Percentiles rank a stretch among this genome's conserved stretches.
Conservation (phyloP, 352 stramenopile genomes). For the Globisporangium takayamanum region DNA sequence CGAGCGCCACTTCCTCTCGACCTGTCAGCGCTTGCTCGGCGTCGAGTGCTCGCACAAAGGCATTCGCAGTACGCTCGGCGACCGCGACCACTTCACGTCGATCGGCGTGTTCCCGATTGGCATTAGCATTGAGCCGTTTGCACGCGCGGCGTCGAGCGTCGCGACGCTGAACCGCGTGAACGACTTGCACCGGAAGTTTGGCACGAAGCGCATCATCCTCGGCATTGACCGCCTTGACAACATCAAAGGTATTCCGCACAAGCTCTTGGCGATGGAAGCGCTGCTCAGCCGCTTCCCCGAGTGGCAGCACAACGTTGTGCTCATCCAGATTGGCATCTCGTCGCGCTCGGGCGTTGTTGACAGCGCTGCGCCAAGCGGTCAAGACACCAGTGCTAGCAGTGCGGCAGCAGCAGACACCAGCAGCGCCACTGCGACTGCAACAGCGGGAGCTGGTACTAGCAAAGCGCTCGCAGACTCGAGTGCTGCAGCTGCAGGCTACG, state of each 20-base stretch:
- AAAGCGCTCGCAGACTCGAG: slow-evolving; percentile 6
- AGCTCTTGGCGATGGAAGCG: slow-evolving; percentile 82
- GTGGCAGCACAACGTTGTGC: slow-evolving; percentile 92
- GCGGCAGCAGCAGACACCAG: slow-evolving; percentile 8
- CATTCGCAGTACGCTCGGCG: slow-evolving; percentile 56
- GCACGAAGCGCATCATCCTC: slow-evolving; percentile 76
- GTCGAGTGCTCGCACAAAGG: slow-evolving; percentile 73
- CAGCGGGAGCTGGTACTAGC: neutral
- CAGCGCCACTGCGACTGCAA: neutral
- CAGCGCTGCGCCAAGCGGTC: neutral
- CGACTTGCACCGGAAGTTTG: slow-evolving; percentile 71
- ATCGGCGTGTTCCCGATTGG: slow-evolving; percentile 86
- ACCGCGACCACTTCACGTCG: slow-evolving; percentile 82
- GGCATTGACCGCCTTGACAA: slow-evolving; percentile 84
- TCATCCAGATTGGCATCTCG: slow-evolving; percentile 96
- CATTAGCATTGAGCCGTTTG: slow-evolving; percentile 82
- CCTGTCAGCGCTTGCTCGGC: slow-evolving; percentile 65
- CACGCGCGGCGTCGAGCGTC: slow-evolving; percentile 43
- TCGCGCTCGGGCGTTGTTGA: slow-evolving; percentile 51
- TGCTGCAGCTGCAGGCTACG: slow-evolving; percentile 17
- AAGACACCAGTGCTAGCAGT: slow-evolving; percentile 6
- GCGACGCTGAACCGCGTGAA: slow-evolving; percentile 59
- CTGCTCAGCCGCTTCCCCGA: slow-evolving; percentile 84
- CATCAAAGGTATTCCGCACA: slow-evolving; percentile 88
- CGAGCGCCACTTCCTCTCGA: slow-evolving; percentile 83